Percentiles rank a stretch among this genome's conserved stretches.
phyloP scores from a whole-genome alignment of 2,329 filamentous ascomycete species.

The Penicillium sp. region DNA sequence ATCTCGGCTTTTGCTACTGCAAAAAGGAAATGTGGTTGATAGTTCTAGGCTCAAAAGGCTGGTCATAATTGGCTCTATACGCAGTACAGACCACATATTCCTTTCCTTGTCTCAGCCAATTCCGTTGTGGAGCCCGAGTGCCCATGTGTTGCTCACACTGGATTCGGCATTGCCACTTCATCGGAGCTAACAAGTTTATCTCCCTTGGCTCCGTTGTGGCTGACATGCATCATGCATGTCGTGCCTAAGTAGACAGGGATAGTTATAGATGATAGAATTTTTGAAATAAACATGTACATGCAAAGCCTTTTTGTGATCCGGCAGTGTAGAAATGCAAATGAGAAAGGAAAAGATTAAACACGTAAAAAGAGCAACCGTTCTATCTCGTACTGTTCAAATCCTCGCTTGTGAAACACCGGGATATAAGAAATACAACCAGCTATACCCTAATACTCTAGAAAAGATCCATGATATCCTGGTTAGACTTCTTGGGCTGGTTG shows the following conservation, averaged over 20 bases:
- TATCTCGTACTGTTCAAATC: constrained; percentile 23
- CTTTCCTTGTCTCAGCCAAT: background rate
- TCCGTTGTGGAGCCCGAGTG: background rate
- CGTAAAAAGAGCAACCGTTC: constrained; percentile 17
- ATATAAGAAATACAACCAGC: constrained; percentile 17
- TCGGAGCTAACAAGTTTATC: background rate
- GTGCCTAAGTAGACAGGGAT: background rate
- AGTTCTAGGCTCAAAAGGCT: background rate
- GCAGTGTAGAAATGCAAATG: constrained; percentile 11
- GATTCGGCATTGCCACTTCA: background rate
- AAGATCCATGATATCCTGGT: constrained; percentile 53
- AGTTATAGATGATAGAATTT: constrained; percentile 2
- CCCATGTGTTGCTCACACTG: background rate
- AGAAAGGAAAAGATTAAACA: constrained; percentile 17
- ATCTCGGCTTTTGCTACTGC: background rate
- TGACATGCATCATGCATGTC: background rate
- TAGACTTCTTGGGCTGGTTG: constrained; percentile 45
- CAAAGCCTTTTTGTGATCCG: constrained; percentile 17
- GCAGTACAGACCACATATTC: background rate
- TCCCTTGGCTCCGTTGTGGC: background rate
- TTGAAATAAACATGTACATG: constrained; percentile 15
- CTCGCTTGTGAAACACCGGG: constrained; percentile 22
- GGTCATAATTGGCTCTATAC: background rate
- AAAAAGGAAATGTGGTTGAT: background rate
- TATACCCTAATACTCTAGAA: constrained; percentile 39